Percentiles rank a stretch among this genome's conserved stretches.
phyloP scores from a whole-genome alignment of 495 filamentous ascomycete genomes.

The Thozetella sp. region DNA sequence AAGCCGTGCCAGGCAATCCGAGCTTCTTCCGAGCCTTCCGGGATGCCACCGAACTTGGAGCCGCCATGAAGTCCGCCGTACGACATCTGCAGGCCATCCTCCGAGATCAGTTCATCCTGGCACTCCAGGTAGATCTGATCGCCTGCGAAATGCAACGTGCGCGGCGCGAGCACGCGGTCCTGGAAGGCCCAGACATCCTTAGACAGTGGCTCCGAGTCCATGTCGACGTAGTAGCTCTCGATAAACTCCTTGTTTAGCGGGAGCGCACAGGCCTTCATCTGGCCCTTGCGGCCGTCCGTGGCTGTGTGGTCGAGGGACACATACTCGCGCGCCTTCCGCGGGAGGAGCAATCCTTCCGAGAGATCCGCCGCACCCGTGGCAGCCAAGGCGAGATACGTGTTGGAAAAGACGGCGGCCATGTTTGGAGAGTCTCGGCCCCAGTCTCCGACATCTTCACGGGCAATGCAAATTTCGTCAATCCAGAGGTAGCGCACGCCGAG shows the following conservation, averaged over 20 bases:
- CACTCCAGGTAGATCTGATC: conserved; percentile 1
- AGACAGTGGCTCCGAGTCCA: neutral
- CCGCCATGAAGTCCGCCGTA: neutral
- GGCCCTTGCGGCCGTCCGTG: neutral
- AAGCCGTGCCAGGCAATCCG: neutral
- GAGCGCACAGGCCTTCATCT: neutral
- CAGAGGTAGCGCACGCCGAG: conserved; percentile 29
- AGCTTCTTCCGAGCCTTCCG: neutral
- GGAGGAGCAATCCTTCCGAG: neutral
- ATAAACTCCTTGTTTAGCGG: neutral
- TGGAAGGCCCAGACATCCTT: neutral
- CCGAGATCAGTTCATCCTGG: neutral
- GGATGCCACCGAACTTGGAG: neutral
- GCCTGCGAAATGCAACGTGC: neutral
- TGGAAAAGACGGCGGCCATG: neutral
- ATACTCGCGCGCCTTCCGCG: neutral
- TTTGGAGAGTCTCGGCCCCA: neutral
- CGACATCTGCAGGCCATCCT: neutral
- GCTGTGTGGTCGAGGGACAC: neutral
- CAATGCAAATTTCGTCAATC: conserved; percentile 37
- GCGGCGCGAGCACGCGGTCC: neutral
- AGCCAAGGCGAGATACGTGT: neutral
- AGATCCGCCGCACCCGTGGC: neutral
- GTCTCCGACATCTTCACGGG: conserved; percentile 21
- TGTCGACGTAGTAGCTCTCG: neutral